Evolutionary conservation across 768 basidiomycete genomes (phyloP), one percentile per base, ranked within the genome.

Genomic region (Mycena albidolilacea): DNA sequence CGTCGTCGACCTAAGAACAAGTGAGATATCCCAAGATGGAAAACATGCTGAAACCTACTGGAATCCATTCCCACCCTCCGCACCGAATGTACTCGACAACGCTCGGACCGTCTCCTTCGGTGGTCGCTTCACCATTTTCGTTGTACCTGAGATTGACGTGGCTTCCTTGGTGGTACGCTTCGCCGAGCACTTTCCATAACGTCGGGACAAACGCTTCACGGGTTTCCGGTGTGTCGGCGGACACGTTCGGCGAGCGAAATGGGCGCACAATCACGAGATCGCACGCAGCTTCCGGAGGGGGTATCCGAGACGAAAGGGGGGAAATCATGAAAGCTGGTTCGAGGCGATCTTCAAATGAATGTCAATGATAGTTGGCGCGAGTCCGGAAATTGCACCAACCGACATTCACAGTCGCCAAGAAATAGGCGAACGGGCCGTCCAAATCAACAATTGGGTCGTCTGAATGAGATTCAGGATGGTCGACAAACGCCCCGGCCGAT

Each of bases 31-130:
- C 67, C 46, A 5, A 54, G 38, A 50, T 21, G 21, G 11, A 44
- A 10, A 60, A 57, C 57, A 6, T 15, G 23, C 44, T 7, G 12
- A 46, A 69, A 71, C 91, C 78, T 78, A 96, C 95, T 21, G 96
- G 97, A 52, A 84, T 85, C 97, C 97, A 98, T 75, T 93, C 91
- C 92, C 96, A 97, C 8, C 92, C 92, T 17, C 88, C 89, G 75
- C 91, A 93, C 35, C 96, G 87, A 63, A 92, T 86, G 76, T 94
- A 94, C 80, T 98, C 97, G 0, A 95, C 90, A 5, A 95, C 89
- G 0, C 83, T 74, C 17, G 84, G 84, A 14, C 92, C 90, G 7
- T 84, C 81, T 12, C 85, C 86, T n/a, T 84, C 84, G 0, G 81
- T 72, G 1, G 77, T 81, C 37, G 87, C 80, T 58, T 84, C 77